A percentile compares a stretch with the other conserved stretches of the same genome.
Conservation (phyloP, 1,284 basidiomycete species). For the Pisolithus thermaeus region DNA sequence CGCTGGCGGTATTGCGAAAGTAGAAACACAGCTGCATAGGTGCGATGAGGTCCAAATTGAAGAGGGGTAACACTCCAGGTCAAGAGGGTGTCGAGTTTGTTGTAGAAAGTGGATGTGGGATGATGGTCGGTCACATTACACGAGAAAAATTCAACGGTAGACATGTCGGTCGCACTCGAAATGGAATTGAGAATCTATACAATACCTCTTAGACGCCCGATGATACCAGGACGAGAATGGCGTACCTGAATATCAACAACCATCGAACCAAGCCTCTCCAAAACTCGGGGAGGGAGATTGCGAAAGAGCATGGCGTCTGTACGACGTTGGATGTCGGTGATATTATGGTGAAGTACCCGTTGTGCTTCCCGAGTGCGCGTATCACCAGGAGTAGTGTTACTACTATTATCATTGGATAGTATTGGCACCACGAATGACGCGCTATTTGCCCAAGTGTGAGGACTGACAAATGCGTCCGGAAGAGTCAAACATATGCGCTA, state of each 20-base stretch:
- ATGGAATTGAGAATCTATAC: constrained; percentile 77
- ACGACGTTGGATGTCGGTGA: constrained; percentile 55
- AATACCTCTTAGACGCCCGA: neutral
- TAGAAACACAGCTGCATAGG: constrained; percentile 75
- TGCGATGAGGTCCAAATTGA: constrained; percentile 82
- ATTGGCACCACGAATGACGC: constrained; percentile 41
- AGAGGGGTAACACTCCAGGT: constrained; percentile 84
- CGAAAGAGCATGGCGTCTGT: constrained; percentile 77
- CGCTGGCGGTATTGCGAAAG: constrained; percentile 67
- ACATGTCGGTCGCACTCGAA: constrained; percentile 62
- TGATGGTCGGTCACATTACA: constrained; percentile 32
- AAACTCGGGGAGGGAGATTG: constrained; percentile 53
- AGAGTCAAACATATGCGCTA: constrained; percentile 60
- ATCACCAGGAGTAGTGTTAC: constrained; percentile 27
- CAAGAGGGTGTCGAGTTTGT: constrained; percentile 75
- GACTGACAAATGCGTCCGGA: constrained; percentile 72
- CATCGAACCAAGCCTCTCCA: constrained; percentile 53
- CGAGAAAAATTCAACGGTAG: constrained; percentile 56
- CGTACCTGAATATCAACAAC: constrained; percentile 71
- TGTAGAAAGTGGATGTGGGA: constrained; percentile 45
- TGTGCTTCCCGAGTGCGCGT: constrained; percentile 37
- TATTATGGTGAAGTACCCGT: constrained; percentile 41
- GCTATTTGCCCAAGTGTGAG: constrained; percentile 57
- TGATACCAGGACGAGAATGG: constrained; percentile 1
- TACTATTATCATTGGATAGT: constrained; percentile 35